Conservation (phyloP, 257 asterid genomes). For the Schizonepeta tenuifolia region DNA sequence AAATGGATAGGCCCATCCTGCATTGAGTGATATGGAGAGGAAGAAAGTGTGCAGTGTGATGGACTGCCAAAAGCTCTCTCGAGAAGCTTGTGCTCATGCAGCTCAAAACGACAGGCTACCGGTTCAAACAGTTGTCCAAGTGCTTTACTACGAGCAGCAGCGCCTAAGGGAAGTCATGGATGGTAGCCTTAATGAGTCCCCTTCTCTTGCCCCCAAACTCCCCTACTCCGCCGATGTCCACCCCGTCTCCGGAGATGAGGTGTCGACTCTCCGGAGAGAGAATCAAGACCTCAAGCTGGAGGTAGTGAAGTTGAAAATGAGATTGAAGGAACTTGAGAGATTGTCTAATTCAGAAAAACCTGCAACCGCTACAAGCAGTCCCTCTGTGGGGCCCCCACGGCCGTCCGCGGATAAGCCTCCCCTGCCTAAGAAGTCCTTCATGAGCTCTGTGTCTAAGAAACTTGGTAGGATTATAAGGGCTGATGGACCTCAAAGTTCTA, state of each 20-base stretch:
- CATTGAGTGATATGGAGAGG: slow-evolving; percentile 72
- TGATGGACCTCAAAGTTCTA: slow-evolving; percentile 52
- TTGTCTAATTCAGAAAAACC: slow-evolving; percentile 29
- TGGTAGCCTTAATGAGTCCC: slow-evolving; percentile 40
- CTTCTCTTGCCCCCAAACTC: slow-evolving; percentile 39
- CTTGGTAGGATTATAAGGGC: slow-evolving; percentile 59
- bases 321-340: slow-evolving; percentile 60
- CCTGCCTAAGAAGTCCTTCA: slow-evolving; percentile 68
- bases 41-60: slow-evolving; percentile 82
- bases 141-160: slow-evolving; percentile 88
- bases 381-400: slow-evolving; percentile 27
- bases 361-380: slow-evolving; percentile 32
- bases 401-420: slow-evolving; percentile 62
- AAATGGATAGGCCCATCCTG: slow-evolving; percentile 70
- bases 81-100: slow-evolving; percentile 89
- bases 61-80: slow-evolving; percentile 91
- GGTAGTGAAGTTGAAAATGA: slow-evolving; percentile 57
- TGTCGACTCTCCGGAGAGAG: slow-evolving; percentile 52
- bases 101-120: slow-evolving; percentile 91
- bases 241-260: slow-evolving; percentile 41
- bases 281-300: slow-evolving; percentile 76
- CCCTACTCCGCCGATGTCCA: slow-evolving; percentile 39
- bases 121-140: slow-evolving; percentile 83
- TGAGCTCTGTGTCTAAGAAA: slow-evolving; percentile 62
- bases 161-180: slow-evolving; percentile 74